Base-by-base conservation (phyloP, 2,329 filamentous ascomycete species). In the Dryadomyces sulphureus region DNA sequence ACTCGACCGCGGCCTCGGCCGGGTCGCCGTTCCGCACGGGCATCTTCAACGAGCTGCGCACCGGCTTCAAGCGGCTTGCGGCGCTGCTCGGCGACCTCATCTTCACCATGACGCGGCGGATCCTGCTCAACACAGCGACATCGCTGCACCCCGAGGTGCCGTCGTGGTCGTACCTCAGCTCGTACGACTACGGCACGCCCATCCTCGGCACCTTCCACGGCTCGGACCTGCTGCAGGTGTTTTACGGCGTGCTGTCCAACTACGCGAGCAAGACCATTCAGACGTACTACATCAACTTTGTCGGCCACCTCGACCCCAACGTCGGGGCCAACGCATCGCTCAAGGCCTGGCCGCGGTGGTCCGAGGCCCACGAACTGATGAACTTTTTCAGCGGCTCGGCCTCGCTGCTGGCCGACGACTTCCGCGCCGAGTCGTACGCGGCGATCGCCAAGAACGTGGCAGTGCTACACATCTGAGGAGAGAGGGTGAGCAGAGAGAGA, bases 161-260 rank as follows among this genome's bases (percentile, higher is more conserved):
- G 0, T 65, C 68, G 1, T 92, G 83, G 82, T 85, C 80, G 0
- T 92, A 88, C 62, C 70, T 92, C 1, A 64, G 79, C 0, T 79
- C 76, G 0, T 89, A 88, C 62, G 62, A 82, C 64, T 77, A 80
- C 56, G 79, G 79, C 11, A 81, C 77, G 0, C 79, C 84, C 0
- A 62, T 89, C 41, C 60, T 90, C 0, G 85, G 86, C n/a, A 89
- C 84, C 0, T 83, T 86, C 62, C 86, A 92, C 59, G 81, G 63
- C 16, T 75, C 71, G 1, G 84, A 89, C 53, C 54, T 88, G 1
- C 53, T 86, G 6, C 75, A 83, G 57, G 72, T 84, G 0, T 86
- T 85, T 51, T 79, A 74, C 48, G 81, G 80, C 0, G 59, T 81
- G 14, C 56, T 73, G 44, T 72, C 76, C 11, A 77, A 84, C 57